phyloP scores from a whole-genome alignment of 305 asterid species.

The Fraxinus paxiana region DNA sequence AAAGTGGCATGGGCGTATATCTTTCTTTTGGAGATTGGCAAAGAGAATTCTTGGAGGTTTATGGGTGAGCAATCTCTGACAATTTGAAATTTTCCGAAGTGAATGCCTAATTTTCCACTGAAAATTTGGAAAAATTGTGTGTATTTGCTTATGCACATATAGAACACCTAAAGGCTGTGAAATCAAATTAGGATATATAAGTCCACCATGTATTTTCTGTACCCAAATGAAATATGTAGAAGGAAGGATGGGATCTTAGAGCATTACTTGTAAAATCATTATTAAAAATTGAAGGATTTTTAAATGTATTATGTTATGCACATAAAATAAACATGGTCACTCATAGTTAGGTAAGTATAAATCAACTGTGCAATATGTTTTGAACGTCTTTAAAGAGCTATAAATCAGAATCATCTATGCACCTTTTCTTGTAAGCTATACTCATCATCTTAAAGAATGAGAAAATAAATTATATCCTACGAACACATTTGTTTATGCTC shows the following conservation, averaged over 20 bases:
- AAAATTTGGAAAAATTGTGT: not conserved
- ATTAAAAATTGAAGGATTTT: not conserved
- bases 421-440: not conserved
- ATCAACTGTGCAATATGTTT: not conserved
- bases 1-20: constrained; percentile 88
- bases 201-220: too few species aligned
- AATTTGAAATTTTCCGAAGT: not conserved
- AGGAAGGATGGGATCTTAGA: not conserved
- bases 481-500: not conserved
- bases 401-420: not conserved
- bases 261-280: not conserved
- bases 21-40: constrained; percentile 64
- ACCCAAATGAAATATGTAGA: too few species aligned
- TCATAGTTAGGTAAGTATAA: not conserved
- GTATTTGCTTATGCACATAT: not conserved
- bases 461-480: not conserved
- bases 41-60: constrained; percentile 78
- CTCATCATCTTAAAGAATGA: not conserved
- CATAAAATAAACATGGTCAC: not conserved
- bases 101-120: too few species aligned
- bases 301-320: not conserved
- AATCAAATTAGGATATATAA: not conserved
- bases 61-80: constrained; percentile 60
- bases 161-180: not conserved
- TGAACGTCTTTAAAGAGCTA: not conserved